These are phyloP conservation scores for Coniochaeta prunicola DNA, from an alignment of 2,329 filamentous ascomycete genomes.

Conservation along the genomic window DNA sequence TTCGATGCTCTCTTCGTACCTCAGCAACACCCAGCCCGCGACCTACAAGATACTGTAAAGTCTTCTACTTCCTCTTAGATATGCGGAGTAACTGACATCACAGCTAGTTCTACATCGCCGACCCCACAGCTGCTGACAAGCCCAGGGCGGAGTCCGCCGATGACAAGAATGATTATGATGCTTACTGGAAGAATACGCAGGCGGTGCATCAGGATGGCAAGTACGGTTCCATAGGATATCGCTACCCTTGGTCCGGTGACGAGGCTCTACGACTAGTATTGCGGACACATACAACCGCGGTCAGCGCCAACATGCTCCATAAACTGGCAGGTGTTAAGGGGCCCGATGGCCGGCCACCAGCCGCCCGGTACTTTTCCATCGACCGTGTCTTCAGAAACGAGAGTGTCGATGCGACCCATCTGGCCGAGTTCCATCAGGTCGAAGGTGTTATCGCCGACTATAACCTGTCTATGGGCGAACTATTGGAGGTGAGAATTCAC, in stretches of 20 bases:
- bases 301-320: conserved; percentile 85
- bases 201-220: conserved; percentile 86
- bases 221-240: conserved; percentile 92
- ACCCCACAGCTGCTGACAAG: conserved; percentile 69
- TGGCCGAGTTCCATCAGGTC: conserved; percentile 97
- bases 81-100: not conserved
- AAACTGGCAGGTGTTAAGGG: conserved; percentile 78
- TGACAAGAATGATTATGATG: conserved; percentile 61
- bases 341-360: conserved; percentile 55
- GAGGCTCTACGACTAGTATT: conserved; percentile 84
- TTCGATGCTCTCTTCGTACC: conserved; percentile 96
- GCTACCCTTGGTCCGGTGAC: conserved; percentile 85
- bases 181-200: conserved; percentile 83
- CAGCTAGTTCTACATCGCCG: conserved; percentile 72
- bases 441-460: conserved; percentile 99
- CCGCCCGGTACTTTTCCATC: conserved; percentile 95
- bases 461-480: conserved; percentile 79
- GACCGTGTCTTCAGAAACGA: conserved; percentile 97
- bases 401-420: conserved; percentile 90
- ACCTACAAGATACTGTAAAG: conserved; percentile 81
- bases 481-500: conserved; percentile 56
- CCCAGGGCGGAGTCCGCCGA: conserved; percentile 50
- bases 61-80: not conserved
- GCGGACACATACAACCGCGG: conserved; percentile 91
- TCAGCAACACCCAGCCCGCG: conserved; percentile 94